Conservation (phyloP, 495 filamentous ascomycete species). For the Talaromyces borbonicus region DNA sequence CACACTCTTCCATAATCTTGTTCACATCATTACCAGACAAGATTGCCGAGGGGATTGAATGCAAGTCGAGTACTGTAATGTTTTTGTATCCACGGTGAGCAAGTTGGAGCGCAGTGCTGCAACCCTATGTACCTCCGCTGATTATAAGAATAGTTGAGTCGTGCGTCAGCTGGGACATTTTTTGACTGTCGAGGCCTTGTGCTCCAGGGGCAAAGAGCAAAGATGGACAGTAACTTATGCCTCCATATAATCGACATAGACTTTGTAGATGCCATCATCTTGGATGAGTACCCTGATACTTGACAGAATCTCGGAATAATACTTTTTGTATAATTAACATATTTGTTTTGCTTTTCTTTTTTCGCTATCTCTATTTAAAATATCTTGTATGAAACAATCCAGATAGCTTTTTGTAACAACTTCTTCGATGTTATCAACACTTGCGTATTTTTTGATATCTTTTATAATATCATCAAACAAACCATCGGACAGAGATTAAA, state of each 20-base stretch:
- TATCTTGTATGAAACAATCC: no score
- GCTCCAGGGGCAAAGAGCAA: no score
- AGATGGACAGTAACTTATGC: no score
- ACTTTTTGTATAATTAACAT: no score
- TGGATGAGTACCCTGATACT: no score
- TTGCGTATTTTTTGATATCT: conserved; percentile 29
- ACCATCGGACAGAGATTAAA: conserved; percentile 21
- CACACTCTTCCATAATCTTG: conserved; percentile 47
- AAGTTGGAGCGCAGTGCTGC: conserved; percentile 40
- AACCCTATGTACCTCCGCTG: conserved; percentile 43
- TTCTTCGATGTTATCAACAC: conserved; percentile 39
- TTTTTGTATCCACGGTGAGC: conserved; percentile 37
- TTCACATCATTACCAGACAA: conserved; percentile 47
- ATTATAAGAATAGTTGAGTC: conserved; percentile 27
- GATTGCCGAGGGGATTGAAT: conserved; percentile 38
- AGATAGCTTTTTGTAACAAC: no score
- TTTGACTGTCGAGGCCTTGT: no score
- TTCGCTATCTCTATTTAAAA: no score
- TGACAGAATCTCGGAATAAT: no score
- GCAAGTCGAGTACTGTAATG: conserved; percentile 38
- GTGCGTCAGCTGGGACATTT: not conserved
- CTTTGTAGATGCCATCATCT: no score
- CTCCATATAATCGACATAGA: no score
- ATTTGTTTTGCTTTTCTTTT: no score
- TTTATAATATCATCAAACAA: conserved; percentile 20